Conservation (phyloP, 2,329 filamentous ascomycete genomes). For the Phaeosphaeria sp. region DNA sequence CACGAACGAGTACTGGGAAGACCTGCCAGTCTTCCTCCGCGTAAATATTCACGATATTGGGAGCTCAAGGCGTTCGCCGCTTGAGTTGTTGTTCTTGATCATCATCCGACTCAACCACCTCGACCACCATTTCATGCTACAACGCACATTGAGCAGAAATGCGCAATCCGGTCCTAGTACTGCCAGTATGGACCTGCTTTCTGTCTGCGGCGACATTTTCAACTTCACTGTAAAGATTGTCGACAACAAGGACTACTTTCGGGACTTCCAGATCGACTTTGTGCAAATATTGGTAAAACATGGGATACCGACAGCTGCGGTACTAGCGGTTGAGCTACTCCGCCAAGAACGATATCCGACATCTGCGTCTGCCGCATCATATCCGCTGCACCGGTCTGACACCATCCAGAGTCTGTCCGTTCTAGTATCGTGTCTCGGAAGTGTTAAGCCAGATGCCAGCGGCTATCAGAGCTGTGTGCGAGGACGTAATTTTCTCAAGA, state of each 20-base stretch:
- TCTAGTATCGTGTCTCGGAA: constrained; percentile 51
- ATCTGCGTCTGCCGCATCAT: constrained; percentile 25
- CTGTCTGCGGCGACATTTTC: constrained; percentile 48
- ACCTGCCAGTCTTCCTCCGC: constrained; percentile 37
- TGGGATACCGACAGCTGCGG: constrained; percentile 51
- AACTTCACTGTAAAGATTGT: constrained; percentile 45
- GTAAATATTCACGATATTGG: constrained; percentile 22
- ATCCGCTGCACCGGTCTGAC: constrained; percentile 51
- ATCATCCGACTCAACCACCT: constrained; percentile 57
- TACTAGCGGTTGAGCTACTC: constrained; percentile 53
- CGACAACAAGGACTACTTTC: constrained; percentile 48
- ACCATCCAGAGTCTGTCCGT: constrained; percentile 55
- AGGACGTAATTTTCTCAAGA: constrained; percentile 49
- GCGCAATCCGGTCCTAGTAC: constrained; percentile 34
- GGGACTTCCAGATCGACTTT: constrained; percentile 53
- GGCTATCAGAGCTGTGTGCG: constrained; percentile 52
- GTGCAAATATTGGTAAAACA: constrained; percentile 47
- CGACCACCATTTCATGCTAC: constrained; percentile 65
- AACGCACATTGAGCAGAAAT: constrained; percentile 61
- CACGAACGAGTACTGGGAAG: constrained; percentile 26
- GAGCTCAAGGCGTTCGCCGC: constrained; percentile 23
- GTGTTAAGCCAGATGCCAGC: constrained; percentile 48
- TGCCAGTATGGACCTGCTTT: constrained; percentile 38
- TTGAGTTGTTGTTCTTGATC: constrained; percentile 56
- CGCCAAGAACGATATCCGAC: constrained; percentile 48